Percentiles rank a stretch among this genome's conserved stretches.
phyloP scores from a whole-genome alignment of 768 basidiomycete genomes.

The Boletus subparvulus region DNA sequence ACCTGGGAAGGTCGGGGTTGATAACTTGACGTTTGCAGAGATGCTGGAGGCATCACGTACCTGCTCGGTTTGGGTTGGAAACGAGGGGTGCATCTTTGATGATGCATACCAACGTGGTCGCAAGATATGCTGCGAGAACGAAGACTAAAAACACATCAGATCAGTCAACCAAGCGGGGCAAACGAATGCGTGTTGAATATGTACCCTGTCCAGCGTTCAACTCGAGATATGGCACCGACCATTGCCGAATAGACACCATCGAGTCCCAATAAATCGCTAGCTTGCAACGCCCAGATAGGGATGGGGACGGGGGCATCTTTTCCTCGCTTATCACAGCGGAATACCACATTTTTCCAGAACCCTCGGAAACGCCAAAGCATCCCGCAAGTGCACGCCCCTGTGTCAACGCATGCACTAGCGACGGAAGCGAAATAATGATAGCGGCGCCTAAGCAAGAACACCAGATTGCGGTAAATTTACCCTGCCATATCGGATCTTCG shows the following conservation, averaged over 20 bases:
- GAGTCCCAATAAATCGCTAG: conserved; percentile 32
- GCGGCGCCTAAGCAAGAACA: conserved; percentile 51
- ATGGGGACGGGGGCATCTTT: not conserved
- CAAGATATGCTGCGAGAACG: conserved; percentile 56
- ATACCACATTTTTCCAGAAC: conserved; percentile 36
- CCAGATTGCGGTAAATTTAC: conserved; percentile 76
- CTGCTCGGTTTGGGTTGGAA: conserved; percentile 75
- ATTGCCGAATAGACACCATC: conserved; percentile 39
- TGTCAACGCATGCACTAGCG: conserved; percentile 38
- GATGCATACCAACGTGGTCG: conserved; percentile 58
- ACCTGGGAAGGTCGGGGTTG: conserved; percentile 34
- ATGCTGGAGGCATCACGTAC: conserved; percentile 31
- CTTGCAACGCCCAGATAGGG: not conserved
- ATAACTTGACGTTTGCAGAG: not conserved
- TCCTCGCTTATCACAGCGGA: conserved; percentile 23
- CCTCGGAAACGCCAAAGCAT: conserved; percentile 48
- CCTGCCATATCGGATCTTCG: conserved; percentile 76
- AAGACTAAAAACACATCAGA: conserved; percentile 43
- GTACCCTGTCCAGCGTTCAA: conserved; percentile 63
- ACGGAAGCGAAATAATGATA: conserved; percentile 50
- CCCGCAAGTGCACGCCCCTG: conserved; percentile 42
- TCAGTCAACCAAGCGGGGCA: not conserved
- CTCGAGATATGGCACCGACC: conserved; percentile 50
- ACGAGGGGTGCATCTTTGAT: conserved; percentile 57
- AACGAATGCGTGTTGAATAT: conserved; percentile 7